Evolutionary conservation across 257 asterid genomes (phyloP), one percentile per base, ranked within the genome.

Genomic region (Coffea eugenioides): DNA sequence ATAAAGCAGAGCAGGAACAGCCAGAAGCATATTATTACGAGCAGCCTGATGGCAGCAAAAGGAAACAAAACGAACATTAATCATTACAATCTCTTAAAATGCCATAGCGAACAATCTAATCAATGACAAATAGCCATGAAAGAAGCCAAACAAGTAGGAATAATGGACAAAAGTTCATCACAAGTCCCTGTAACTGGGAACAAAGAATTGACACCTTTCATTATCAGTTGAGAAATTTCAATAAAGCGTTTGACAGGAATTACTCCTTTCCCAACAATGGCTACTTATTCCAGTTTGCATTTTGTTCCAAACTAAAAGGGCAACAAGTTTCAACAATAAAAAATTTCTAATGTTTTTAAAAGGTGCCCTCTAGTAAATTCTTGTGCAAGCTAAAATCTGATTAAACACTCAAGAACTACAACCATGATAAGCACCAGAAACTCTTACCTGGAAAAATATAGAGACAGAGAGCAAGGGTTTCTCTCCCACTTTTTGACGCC

Each of bases 1-100:
- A 89, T 94, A 94, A 72, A 94, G 94, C 78, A 94, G 81, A 74
- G 98, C 98, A 8, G 98, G 98, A 85, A 94, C 93, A n/a, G 98
- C 97, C 76, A 94, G 94, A 75, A 94, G 97, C 51, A 49, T 80
- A 82, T 94, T 94, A 82, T 78, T 94, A 68, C 94, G 92, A 80
- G 98, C 98, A 80, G 98, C 98, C 98, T 94, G 94, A 87, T 79
- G 78, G 64, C 77, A 82, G 82, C 16, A 67, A 57, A 31, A 75
- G 57, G 83, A 71, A 75, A 65, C 61, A 75, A 80, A 52, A 79
- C 18, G 9, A 4, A 27, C 48, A 18, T 76, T 34, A 36, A 54
- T 21, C 23, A 7, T 45, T 67, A 80, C 67, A 49, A 70, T 57
- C 69, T 31, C 56, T 59, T 27, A 21, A 5, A 25, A 39, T 41